phyloP scores from a whole-genome alignment of 192 early-diverging fungal species.

The Coemansia sp. region DNA sequence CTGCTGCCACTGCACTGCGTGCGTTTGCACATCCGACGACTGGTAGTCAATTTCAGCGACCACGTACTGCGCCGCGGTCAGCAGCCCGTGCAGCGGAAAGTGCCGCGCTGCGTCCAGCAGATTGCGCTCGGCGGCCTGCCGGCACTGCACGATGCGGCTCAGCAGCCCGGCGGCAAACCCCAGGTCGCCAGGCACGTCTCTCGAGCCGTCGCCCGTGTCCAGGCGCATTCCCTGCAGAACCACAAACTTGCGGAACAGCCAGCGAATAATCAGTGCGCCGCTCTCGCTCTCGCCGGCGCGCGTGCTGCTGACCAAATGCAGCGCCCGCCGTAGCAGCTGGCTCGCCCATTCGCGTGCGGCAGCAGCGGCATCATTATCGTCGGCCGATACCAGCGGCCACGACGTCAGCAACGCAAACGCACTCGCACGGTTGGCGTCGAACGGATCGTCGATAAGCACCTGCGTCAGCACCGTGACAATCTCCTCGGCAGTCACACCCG shows the following conservation, averaged over 20 bases:
- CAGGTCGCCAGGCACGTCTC: neutral
- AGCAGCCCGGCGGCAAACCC: constrained; percentile 30
- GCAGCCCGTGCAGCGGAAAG: constrained; percentile 57
- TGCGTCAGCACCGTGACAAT: constrained; percentile 54
- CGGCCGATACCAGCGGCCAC: constrained; percentile 65
- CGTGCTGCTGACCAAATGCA: constrained; percentile 61
- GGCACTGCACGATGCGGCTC: constrained; percentile 7
- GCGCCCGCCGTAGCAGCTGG: constrained; percentile 57
- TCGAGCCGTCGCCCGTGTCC: neutral
- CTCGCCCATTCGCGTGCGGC: constrained; percentile 44
- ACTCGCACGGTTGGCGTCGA: constrained; percentile 69
- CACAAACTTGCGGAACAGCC: constrained; percentile 78
- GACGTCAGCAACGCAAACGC: constrained; percentile 67
- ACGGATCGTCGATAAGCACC: constrained; percentile 61
- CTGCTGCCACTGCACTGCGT: constrained; percentile 51
- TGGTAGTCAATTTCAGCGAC: constrained; percentile 60
- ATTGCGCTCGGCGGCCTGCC: constrained; percentile 43
- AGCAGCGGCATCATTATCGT: constrained; percentile 41
- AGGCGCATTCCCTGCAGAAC: constrained; percentile 35
- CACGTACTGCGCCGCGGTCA: constrained; percentile 58
- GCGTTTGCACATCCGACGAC: constrained; percentile 36
- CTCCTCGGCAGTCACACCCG: constrained; percentile 29
- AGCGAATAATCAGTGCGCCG: constrained; percentile 73
- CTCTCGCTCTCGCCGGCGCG: constrained; percentile 77
- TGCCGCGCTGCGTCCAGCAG: constrained; percentile 51